Percentiles rank a stretch among this genome's conserved stretches.
Conservation (phyloP, 192 early-diverging fungal species). For the Entophlyctis luteolus region DNA sequence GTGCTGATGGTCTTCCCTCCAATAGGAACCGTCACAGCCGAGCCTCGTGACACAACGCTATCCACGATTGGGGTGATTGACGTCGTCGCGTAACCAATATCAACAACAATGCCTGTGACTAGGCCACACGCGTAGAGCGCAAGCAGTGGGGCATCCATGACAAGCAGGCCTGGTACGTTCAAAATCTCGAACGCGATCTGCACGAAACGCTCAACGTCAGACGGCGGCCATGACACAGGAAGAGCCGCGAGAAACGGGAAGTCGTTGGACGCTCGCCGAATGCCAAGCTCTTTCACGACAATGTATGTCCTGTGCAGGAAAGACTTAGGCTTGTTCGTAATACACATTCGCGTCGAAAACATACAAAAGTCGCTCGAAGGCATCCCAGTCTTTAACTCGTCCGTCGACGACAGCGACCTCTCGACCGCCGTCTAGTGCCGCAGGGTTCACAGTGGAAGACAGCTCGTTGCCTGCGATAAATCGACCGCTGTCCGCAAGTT, state of each 20-base stretch:
- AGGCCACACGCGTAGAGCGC: constrained; percentile 74
- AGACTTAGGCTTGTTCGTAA: constrained; percentile 17
- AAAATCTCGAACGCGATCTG: constrained; percentile 92
- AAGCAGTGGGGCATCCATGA: constrained; percentile 80
- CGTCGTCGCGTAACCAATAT: constrained; percentile 73
- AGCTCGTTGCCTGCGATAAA: neutral
- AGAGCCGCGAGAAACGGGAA: constrained; percentile 72
- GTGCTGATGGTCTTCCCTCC: constrained; percentile 68
- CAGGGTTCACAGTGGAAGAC: neutral
- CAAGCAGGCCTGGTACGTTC: constrained; percentile 76
- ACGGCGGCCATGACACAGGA: constrained; percentile 78
- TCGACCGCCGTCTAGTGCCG: constrained; percentile 18
- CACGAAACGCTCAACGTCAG: constrained; percentile 71
- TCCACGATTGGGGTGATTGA: constrained; percentile 80
- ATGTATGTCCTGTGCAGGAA: constrained; percentile 60
- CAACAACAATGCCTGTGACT: constrained; percentile 78
- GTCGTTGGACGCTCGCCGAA: constrained; percentile 72
- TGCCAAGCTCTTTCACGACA: constrained; percentile 70
- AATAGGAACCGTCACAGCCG: constrained; percentile 59
- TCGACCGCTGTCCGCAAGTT: too few relatives aligned
- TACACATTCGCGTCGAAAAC: neutral
- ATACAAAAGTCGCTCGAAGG: constrained; percentile 26
- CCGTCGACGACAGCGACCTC: constrained; percentile 48
- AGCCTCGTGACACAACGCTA: constrained; percentile 57
- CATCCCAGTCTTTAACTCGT: constrained; percentile 63